Evolutionary conservation across 805 yeast genomes (phyloP).

Genomic region (Sporopachydermia quercuum): DNA sequence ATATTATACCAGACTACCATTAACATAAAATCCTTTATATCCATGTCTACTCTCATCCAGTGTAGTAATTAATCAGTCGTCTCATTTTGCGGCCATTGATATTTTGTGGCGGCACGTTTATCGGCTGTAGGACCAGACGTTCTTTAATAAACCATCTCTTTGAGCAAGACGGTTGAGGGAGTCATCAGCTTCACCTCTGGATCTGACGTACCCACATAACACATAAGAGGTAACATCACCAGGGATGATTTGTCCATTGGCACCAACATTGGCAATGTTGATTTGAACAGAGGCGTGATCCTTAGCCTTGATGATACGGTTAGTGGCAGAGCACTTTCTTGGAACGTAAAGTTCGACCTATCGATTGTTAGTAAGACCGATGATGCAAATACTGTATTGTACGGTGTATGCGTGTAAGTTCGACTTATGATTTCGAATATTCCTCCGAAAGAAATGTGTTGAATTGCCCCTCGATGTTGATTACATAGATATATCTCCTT

Average conservation of each 20-base stretch:
- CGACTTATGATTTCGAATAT: neutral
- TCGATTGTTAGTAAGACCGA: slow-evolving; percentile 13
- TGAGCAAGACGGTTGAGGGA: slow-evolving; percentile 98
- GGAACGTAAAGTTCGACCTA: slow-evolving; percentile 99
- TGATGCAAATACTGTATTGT: slow-evolving; percentile 11
- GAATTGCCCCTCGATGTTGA: no score
- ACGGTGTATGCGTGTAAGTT: slow-evolving; percentile 3
- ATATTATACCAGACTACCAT: no score
- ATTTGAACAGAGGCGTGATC: slow-evolving; percentile 99
- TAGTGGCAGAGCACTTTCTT: slow-evolving; percentile 99
- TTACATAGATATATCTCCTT: no score
- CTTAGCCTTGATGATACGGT: slow-evolving; percentile 99
- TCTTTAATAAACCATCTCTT: slow-evolving; percentile 94
- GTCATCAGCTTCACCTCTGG: slow-evolving; percentile 99
- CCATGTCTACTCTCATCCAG: no score
- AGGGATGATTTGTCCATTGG: slow-evolving; percentile 86
- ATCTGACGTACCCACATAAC: slow-evolving; percentile 92
- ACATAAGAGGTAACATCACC: slow-evolving; percentile 91
- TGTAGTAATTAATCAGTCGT: neutral
- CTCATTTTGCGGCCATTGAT: neutral
- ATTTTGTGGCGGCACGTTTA: slow-evolving; percentile 23
- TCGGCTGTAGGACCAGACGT: slow-evolving; percentile 93
- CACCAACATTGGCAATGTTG: slow-evolving; percentile 97
- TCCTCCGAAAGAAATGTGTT: neutral
- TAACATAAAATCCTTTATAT: no score